phyloP scores from a whole-genome alignment of 176 grass and related monocot species.

The Canna indica region DNA sequence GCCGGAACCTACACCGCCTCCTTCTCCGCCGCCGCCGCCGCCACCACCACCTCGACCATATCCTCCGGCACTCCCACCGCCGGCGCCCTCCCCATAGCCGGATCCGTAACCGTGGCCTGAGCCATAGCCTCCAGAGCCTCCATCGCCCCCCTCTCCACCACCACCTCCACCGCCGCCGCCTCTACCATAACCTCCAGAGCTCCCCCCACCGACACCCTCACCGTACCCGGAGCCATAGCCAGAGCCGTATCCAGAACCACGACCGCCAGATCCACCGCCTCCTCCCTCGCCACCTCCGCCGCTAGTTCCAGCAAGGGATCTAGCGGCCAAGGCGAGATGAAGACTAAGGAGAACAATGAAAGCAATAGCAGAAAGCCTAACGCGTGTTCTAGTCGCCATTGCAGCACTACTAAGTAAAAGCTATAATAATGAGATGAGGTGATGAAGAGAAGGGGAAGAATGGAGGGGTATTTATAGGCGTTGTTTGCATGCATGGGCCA shows the following conservation, averaged over 20 bases:
- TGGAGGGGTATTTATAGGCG: background rate
- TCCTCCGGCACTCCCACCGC: background rate
- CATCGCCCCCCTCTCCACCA: background rate
- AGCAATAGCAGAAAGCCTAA: background rate
- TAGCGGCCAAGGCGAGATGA: background rate
- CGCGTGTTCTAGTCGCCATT: background rate
- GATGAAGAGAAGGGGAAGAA: background rate
- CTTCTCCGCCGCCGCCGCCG: background rate
- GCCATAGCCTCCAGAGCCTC: background rate
- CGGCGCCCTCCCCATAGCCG: background rate
- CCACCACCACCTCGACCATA: background rate
- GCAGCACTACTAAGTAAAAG: no score
- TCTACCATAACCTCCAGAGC: background rate
- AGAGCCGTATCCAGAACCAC: background rate
- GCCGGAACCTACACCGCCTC: background rate
- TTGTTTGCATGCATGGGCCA: background rate
- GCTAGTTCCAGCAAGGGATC: background rate
- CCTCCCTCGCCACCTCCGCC: background rate
- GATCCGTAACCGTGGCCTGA: background rate
- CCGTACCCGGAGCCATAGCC: background rate
- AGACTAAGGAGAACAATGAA: background rate
- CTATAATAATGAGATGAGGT: no score
- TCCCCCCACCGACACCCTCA: background rate
- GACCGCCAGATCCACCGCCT: background rate
- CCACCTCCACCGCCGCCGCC: background rate